Evolutionary conservation across 371 early-diverging fungal species (phyloP), one percentile per base, ranked within the genome.

Genomic region (Actinomortierella wolfii): DNA sequence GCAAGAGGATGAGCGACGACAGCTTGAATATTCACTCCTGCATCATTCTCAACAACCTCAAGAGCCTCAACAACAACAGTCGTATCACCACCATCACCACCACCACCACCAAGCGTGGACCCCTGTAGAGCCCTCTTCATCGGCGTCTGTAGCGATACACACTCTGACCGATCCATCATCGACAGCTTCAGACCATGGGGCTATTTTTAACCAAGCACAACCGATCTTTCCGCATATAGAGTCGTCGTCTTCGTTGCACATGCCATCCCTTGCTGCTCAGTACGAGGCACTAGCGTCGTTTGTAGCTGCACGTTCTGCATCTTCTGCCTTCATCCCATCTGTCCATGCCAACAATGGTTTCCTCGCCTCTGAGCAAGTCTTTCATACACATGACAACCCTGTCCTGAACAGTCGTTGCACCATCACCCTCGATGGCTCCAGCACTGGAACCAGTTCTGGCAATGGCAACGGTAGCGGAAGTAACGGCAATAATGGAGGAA

Each of bases 1-100:
- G n/a, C 59, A 66, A 15, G 67, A 47, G 3, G 74, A 70, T 13
- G 52, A 43, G 0, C 50, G 44, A 18, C 55, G 43, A 23, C 47
- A 54, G 50, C 46, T 53, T 21, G 56, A 54, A 11, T 34, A 34
- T 11, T 34, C 34, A 34, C 34, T 34, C 34, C 34, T 34, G 34
- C 34, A 34, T 11, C 34, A 34, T 11, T 34, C 34, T 34, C 34
- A 34, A 34, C 34, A 34, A 11, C 34, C 4, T 6, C 34, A 34
- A 11, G n/a, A n/a, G n/a, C n/a, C n/a, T n/a, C 34, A 34, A 34
- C 34, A 41, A 42, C 54, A 45, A 54, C 20, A 40, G 25, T 14
- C 45, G 41, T 0, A 41, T 47, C 24, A 51, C 54, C 23, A 54
- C 44, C 46, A n/a, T 29, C 23, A 34, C 59, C 11, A 29, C 49